A percentile compares a stretch with the other conserved stretches of the same genome.
These are phyloP conservation scores for Populus ilicifolia DNA, from an alignment of 345 rosid genomes.

Conservation along the genomic window DNA sequence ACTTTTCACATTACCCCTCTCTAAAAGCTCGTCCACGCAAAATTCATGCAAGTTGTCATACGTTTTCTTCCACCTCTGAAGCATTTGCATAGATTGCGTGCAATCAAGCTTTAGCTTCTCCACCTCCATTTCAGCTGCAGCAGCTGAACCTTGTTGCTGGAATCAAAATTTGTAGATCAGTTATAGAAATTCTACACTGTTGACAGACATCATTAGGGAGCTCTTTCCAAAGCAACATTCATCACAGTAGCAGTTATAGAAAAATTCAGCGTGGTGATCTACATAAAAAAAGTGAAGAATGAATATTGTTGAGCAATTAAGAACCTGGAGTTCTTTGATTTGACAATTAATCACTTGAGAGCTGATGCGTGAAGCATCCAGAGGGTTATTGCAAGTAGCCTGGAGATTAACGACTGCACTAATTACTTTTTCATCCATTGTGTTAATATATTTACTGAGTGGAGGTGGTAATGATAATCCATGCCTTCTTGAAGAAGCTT, in stretches of 20 bases:
- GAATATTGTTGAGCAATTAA: background rate
- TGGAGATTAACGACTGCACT: slow-evolving; percentile 41
- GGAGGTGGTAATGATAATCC: slow-evolving; percentile 51
- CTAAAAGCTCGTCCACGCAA: slow-evolving; percentile 49
- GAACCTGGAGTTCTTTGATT: slow-evolving; percentile 69
- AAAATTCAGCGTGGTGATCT: background rate
- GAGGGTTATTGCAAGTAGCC: slow-evolving; percentile 22
- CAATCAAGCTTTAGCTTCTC: slow-evolving; percentile 56
- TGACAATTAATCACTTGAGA: slow-evolving; percentile 48
- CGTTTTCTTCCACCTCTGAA: slow-evolving; percentile 58
- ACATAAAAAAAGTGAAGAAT: background rate
- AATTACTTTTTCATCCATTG: slow-evolving; percentile 39
- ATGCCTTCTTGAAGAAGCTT: slow-evolving; percentile 49
- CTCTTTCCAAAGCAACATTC: background rate
- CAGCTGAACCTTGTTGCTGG: slow-evolving; percentile 54
- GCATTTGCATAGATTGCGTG: slow-evolving; percentile 37
- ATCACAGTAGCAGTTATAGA: background rate
- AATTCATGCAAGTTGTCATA: slow-evolving; percentile 56
- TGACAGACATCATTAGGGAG: background rate
- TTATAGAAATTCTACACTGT: background rate
- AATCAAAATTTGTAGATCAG: background rate
- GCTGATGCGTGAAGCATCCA: slow-evolving; percentile 31
- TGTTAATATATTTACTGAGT: slow-evolving; percentile 49
- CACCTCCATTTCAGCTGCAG: slow-evolving; percentile 63
- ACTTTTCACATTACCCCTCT: slow-evolving; percentile 22